Percentiles rank a stretch among this genome's conserved stretches.
Conservation (phyloP, 2,329 filamentous ascomycete species). For the Xylariaceae sp. region DNA sequence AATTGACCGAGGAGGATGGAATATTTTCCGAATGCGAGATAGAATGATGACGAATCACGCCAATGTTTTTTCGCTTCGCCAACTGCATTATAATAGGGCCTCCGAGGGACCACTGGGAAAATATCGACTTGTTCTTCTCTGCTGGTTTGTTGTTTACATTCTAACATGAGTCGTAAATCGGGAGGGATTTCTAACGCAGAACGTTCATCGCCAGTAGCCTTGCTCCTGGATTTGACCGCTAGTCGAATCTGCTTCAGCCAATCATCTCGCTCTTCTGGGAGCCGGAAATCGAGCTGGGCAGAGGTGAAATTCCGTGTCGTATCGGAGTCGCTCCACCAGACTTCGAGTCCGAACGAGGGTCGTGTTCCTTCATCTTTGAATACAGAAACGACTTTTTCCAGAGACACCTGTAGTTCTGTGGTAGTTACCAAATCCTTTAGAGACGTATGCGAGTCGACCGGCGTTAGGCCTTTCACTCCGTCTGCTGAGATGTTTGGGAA, state of each 20-base stretch:
- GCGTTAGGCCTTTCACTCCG: constrained; percentile 33
- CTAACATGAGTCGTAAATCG: constrained; percentile 47
- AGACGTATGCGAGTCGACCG: constrained; percentile 33
- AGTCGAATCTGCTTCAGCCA: constrained; percentile 48
- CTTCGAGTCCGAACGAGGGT: constrained; percentile 51
- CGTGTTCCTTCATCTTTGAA: constrained; percentile 51
- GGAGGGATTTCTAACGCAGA: constrained; percentile 47
- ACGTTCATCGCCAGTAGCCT: constrained; percentile 34
- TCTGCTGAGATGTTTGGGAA: constrained; percentile 44
- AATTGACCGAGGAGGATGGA: constrained; percentile 53
- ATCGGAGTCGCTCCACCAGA: constrained; percentile 51
- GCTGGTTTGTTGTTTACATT: constrained; percentile 41
- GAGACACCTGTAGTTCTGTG: constrained; percentile 43
- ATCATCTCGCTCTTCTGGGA: constrained; percentile 48
- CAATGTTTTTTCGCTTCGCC: constrained; percentile 44
- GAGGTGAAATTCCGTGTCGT: constrained; percentile 45
- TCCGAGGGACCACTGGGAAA: constrained; percentile 52
- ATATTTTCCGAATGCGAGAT: constrained; percentile 52
- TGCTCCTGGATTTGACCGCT: constrained; percentile 33
- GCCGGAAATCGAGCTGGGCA: constrained; percentile 48
- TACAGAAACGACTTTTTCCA: constrained; percentile 50
- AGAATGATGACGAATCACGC: constrained; percentile 52
- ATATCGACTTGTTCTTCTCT: constrained; percentile 39
- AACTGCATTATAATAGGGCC: constrained; percentile 37
- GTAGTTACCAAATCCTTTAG: constrained; percentile 20